Evolutionary conservation across 2,329 filamentous ascomycete genomes (phyloP).

Genomic region (Stemphylium beticola): DNA sequence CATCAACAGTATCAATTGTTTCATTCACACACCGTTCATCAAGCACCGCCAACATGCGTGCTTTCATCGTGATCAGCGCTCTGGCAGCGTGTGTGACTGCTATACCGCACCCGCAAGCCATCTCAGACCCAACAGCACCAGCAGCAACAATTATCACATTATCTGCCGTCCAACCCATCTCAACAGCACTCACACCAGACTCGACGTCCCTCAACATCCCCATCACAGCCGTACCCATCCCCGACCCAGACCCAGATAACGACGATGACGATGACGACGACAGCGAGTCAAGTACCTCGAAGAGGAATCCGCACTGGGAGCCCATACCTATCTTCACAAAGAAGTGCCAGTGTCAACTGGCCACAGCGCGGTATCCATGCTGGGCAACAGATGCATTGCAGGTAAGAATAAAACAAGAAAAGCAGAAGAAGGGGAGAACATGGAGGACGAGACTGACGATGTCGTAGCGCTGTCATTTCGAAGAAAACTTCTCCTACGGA

Average conservation of each 20-base stretch:
- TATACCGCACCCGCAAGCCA: slow-evolving; percentile 17
- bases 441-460: slow-evolving; percentile 9
- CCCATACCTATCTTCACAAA: slow-evolving; percentile 62
- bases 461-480: slow-evolving; percentile 35
- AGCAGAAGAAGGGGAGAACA: background rate
- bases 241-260: slow-evolving; percentile 9
- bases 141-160: slow-evolving; percentile 9
- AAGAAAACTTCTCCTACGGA: slow-evolving; percentile 37
- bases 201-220: slow-evolving; percentile 36
- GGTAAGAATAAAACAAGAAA: slow-evolving; percentile 21
- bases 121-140: background rate
- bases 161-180: slow-evolving; percentile 13
- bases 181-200: slow-evolving; percentile 18
- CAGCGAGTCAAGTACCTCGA: slow-evolving; percentile 5
- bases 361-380: slow-evolving; percentile 34
- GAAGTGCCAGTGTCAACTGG: slow-evolving; percentile 51
- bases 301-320: slow-evolving; percentile 60
- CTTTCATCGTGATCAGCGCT: slow-evolving; percentile 10
- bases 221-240: slow-evolving; percentile 16
- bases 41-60: slow-evolving; percentile 21
- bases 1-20: background rate
- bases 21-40: background rate
- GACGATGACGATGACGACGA: slow-evolving; percentile 11
- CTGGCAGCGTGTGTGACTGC: slow-evolving; percentile 14
- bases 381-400: slow-evolving; percentile 39